These are phyloP conservation scores for Zostera marina DNA, from an alignment of 116 monocot genomes.

Conservation along the genomic window DNA sequence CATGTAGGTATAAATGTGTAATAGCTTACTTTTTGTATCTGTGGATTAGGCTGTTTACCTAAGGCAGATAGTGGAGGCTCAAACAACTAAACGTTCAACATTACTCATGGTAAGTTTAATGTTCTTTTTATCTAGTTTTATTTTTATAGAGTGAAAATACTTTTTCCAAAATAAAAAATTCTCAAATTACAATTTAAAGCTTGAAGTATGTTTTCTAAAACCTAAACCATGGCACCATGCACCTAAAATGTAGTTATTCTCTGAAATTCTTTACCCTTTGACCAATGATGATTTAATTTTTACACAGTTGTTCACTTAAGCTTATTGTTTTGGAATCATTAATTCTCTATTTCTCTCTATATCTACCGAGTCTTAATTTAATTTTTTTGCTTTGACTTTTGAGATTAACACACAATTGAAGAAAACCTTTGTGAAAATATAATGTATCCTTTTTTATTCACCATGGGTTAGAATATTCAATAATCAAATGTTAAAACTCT, in stretches of 20 bases:
- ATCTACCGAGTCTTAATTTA: too few species aligned
- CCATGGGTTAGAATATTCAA: too few species aligned
- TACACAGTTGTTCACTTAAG: not conserved
- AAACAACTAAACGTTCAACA: slow-evolving; percentile 12
- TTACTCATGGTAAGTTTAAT: slow-evolving; percentile 65
- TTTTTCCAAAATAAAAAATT: not conserved
- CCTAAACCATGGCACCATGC: not conserved
- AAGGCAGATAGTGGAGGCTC: slow-evolving; percentile 21
- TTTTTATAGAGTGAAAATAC: not conserved
- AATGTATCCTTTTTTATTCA: too few species aligned
- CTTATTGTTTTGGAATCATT: not conserved
- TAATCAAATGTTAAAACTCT: too few species aligned
- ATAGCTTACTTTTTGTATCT: slow-evolving; percentile 8
- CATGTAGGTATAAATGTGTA: too few species aligned
- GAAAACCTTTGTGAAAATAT: too few species aligned
- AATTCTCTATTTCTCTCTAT: too few species aligned
- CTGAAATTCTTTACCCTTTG: not conserved
- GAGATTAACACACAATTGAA: too few species aligned
- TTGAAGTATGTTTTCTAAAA: not conserved
- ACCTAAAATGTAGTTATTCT: not conserved
- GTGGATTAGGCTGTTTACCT: slow-evolving; percentile 52
- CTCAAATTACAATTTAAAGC: not conserved
- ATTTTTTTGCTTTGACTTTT: too few species aligned
- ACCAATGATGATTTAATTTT: not conserved
- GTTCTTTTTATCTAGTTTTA: not conserved